phyloP scores from a whole-genome alignment of 768 basidiomycete genomes.

The Trichaptum fuscoviolaceum region DNA sequence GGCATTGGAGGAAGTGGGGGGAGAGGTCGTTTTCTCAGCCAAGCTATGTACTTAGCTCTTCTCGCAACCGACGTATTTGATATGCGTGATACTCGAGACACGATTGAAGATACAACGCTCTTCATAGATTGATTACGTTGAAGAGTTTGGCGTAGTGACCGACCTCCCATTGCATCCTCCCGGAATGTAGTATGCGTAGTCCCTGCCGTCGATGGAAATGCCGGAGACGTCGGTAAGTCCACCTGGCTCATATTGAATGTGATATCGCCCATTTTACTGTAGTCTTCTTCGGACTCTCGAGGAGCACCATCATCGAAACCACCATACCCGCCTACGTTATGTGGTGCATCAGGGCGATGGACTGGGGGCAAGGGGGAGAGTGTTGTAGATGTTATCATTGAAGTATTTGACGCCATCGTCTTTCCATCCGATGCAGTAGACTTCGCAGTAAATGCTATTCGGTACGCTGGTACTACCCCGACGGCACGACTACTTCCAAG shows the following conservation, averaged over 20 bases:
- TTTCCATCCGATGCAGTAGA: neutral
- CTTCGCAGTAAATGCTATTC: neutral
- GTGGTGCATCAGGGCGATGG: constrained; percentile 1
- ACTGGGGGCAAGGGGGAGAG: neutral
- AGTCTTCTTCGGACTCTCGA: neutral
- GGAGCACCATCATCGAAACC: constrained; percentile 3
- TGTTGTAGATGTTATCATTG: neutral
- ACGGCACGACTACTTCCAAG: neutral
- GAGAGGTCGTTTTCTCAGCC: constrained; percentile 48
- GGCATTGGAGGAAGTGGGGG: constrained; percentile 55
- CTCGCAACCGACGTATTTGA: constrained; percentile 21
- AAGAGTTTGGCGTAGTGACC: neutral
- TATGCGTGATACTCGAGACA: constrained; percentile 38
- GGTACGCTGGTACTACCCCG: neutral
- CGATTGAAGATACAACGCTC: constrained; percentile 45
- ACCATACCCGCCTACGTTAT: neutral
- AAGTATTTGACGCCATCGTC: neutral
- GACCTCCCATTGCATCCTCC: neutral
- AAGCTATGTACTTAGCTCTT: constrained; percentile 33
- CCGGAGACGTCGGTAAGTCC: neutral
- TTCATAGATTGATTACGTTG: constrained; percentile 20
- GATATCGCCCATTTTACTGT: neutral
- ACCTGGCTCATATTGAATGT: neutral
- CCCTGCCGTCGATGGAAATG: neutral
- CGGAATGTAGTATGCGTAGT: neutral